phyloP scores from a whole-genome alignment of 352 stramenopile species.

The Globisporangium radiosum region DNA sequence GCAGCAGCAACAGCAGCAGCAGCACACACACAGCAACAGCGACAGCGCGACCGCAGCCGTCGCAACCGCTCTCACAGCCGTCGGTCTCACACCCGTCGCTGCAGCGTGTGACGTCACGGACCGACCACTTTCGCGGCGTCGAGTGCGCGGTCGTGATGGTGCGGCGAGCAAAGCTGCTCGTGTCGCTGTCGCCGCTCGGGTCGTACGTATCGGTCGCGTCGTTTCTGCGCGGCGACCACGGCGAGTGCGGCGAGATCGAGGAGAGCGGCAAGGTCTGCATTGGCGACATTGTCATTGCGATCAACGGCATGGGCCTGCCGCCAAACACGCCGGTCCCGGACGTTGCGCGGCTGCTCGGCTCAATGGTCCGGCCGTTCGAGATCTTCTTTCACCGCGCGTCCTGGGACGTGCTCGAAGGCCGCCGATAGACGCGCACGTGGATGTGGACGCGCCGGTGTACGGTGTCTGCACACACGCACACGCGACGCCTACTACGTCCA shows the following conservation, averaged over 20 bases:
- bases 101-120: not conserved
- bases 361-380: constrained; percentile 31
- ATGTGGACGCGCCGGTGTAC: too few relatives aligned
- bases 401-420: constrained; percentile 44
- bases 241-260: constrained; percentile 56
- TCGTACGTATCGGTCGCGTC: constrained; percentile 51
- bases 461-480: too few relatives aligned
- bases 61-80: not conserved
- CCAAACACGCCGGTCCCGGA: constrained; percentile 25
- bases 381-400: constrained; percentile 58
- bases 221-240: constrained; percentile 43
- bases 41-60: not conserved
- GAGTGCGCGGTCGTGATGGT: constrained; percentile 34
- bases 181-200: constrained; percentile 50
- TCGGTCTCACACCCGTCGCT: not conserved
- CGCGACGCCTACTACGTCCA: too few relatives aligned
- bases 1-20: not conserved
- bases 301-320: constrained; percentile 29
- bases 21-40: not conserved
- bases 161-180: constrained; percentile 29
- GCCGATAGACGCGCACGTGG: not conserved
- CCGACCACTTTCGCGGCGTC: constrained; percentile 1
- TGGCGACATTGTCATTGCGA: constrained; percentile 54
- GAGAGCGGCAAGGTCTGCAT: constrained; percentile 56
- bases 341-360: constrained; percentile 40